phyloP scores from a whole-genome alignment of 495 filamentous ascomycete genomes.

The Elasticomyces elasticus region DNA sequence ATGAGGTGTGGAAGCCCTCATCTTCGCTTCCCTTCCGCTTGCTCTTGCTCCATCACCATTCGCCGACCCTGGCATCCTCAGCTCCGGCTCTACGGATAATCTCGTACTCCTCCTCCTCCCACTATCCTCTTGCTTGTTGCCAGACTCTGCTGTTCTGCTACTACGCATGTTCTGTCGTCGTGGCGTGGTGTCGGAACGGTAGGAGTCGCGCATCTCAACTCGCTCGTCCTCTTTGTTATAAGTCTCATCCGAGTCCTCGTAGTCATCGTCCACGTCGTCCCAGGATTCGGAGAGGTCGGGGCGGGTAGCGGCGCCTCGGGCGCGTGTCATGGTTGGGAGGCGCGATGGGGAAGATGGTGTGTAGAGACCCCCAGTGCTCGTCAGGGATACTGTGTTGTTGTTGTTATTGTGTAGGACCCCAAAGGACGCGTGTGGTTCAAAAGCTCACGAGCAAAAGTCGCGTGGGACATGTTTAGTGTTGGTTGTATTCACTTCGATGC shows the following conservation, averaged over 20 bases:
- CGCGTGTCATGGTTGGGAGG: slow-evolving; percentile 8
- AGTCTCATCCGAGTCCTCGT: slow-evolving; percentile 3
- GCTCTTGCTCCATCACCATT: slow-evolving; percentile 15
- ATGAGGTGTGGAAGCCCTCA: slow-evolving; percentile 10
- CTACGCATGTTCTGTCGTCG: not conserved
- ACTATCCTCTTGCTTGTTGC: not conserved
- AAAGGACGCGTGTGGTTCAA: no score
- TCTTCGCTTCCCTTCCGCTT: not conserved
- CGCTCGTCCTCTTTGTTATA: slow-evolving; percentile 17
- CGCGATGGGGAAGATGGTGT: not conserved
- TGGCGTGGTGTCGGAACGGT: not conserved
- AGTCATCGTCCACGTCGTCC: slow-evolving; percentile 27
- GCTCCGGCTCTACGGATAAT: slow-evolving; percentile 34
- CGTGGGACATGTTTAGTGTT: no score
- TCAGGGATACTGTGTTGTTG: no score
- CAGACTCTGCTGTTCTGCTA: not conserved
- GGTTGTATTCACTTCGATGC: no score
- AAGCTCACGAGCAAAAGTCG: no score
- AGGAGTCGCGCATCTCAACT: not conserved
- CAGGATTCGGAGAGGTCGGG: slow-evolving; percentile 28
- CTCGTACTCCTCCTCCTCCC: slow-evolving; percentile 12
- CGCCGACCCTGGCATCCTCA: slow-evolving; percentile 40
- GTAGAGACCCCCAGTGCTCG: no score
- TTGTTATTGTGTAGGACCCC: no score
- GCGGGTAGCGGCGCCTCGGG: slow-evolving; percentile 15